Conservation (phyloP, 2,329 filamentous ascomycete genomes). For the Epicoccum nigrum region DNA sequence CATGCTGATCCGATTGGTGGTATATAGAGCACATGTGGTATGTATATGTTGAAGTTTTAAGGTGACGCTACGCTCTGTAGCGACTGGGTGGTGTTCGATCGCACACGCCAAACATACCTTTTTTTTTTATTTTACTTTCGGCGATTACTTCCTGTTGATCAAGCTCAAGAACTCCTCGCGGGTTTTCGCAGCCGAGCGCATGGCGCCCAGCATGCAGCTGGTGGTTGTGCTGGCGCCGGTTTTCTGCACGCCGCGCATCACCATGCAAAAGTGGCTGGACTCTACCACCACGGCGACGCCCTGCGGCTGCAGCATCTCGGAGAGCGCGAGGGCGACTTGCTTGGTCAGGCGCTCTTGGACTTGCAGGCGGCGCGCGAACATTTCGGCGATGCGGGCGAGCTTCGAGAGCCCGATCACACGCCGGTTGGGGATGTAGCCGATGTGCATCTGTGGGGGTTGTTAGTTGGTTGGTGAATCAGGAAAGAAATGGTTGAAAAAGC, state of each 20-base stretch:
- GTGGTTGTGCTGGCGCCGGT: conserved; percentile 86
- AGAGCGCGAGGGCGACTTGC: conserved; percentile 91
- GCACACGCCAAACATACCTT: no score
- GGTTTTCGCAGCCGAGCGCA: conserved; percentile 90
- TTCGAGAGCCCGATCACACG: conserved; percentile 96
- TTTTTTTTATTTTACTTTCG: no score
- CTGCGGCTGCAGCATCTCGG: conserved; percentile 89
- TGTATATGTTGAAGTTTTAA: background rate
- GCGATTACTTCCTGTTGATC: conserved; percentile 44
- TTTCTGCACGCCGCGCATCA: conserved; percentile 98
- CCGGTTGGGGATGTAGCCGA: conserved; percentile 92
- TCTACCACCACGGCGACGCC: conserved; percentile 98
- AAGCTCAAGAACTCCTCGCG: conserved; percentile 94
- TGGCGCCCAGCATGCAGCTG: conserved; percentile 96
- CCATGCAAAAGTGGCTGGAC: conserved; percentile 95
- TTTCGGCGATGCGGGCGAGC: conserved; percentile 91
- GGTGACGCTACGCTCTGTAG: no score
- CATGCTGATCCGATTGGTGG: conserved; percentile 5
- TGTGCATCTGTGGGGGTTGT: conserved; percentile 77
- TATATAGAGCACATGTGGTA: conserved; percentile 1
- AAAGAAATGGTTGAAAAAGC: conserved; percentile 11
- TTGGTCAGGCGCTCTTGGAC: conserved; percentile 97
- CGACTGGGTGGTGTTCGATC: no score
- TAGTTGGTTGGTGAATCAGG: no score
- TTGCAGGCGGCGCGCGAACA: conserved; percentile 92